Evolutionary conservation across 1,284 basidiomycete genomes (phyloP), one percentile per base, ranked within the genome.

Genomic region (Volvariella volvacea): DNA sequence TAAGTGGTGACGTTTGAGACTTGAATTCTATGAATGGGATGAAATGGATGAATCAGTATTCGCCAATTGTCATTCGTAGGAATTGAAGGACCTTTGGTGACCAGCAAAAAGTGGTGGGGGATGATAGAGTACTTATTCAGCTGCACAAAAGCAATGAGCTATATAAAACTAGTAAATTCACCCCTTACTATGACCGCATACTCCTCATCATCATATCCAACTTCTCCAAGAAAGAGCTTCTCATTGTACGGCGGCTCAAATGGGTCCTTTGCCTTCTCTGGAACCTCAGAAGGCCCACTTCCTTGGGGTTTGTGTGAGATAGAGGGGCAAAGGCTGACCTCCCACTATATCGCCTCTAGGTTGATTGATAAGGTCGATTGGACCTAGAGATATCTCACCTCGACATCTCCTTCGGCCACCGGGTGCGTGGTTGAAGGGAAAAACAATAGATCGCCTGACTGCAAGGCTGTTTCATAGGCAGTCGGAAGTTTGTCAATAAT

Each of bases 121-220:
- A 89, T 74, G 7, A 93, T 76, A n/a, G 88, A 82, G 60, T 78
- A 94, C 58, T 90, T 91, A 65, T 91, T 92, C 53, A 92, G 63
- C 88, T 91, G 34, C 17, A 21, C 4, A 8, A 14, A 34, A 15
- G 31, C 40, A 14, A 15, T 32, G 42, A 32, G 12, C 50, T 28
- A 39, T 25, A 42, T 21, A 10, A 32, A 8, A 41, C 10, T 20
- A 31, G n/a, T 33, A 3, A 22, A 38, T 12, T 28, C 12, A 7
- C 19, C 22, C 17, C 83, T 60, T 55, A 91, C 91, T 68, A 94
- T 60, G 22, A 88, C 71, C 39, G 79, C 78, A 66, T 91, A 89
- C 46, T 81, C 75, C 34, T 73, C 70, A 28, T 74, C 75, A 34
- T 73, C 70, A 28, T 74, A 80, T 48, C 71, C 70, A 39, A 92